Evolutionary conservation across 148 eudicot species (phyloP).

Genomic region (Amaranthus palmeri): DNA sequence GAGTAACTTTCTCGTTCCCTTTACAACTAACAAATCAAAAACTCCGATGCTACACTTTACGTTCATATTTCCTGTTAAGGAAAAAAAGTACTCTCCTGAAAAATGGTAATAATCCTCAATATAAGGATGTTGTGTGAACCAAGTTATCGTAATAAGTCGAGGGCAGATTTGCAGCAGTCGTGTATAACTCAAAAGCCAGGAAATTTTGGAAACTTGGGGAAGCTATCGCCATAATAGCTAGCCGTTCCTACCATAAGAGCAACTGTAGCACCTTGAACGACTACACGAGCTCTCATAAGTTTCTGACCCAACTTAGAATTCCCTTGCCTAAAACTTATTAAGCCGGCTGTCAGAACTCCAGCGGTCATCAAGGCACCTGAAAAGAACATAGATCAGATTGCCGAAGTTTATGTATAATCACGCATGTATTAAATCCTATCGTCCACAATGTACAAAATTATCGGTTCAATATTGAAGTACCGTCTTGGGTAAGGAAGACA

Average conservation of each 20-base stretch:
- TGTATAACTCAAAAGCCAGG: constrained; percentile 21
- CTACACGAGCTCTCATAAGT: constrained; percentile 92
- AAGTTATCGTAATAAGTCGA: neutral
- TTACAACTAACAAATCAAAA: constrained; percentile 6
- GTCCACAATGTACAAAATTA: neutral
- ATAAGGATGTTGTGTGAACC: neutral
- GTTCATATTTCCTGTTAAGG: constrained; percentile 1
- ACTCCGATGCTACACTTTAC: constrained; percentile 1
- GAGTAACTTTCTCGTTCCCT: neutral
- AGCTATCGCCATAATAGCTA: constrained; percentile 67
- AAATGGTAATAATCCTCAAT: neutral
- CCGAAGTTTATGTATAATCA: neutral
- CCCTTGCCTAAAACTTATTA: constrained; percentile 81
- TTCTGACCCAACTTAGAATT: constrained; percentile 76
- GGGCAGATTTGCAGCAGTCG: neutral
- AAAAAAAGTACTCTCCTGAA: neutral
- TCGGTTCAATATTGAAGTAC: neutral
- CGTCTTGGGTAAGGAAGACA: neutral
- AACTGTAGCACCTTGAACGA: constrained; percentile 91
- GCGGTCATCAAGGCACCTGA: constrained; percentile 86
- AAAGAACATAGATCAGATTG: neutral
- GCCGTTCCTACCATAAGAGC: constrained; percentile 89
- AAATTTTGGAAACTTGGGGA: constrained; percentile 43
- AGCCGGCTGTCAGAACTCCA: constrained; percentile 82
- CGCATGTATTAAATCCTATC: neutral